phyloP scores from a whole-genome alignment of 163 green algal species.

The Scenedesmus sp. region DNA sequence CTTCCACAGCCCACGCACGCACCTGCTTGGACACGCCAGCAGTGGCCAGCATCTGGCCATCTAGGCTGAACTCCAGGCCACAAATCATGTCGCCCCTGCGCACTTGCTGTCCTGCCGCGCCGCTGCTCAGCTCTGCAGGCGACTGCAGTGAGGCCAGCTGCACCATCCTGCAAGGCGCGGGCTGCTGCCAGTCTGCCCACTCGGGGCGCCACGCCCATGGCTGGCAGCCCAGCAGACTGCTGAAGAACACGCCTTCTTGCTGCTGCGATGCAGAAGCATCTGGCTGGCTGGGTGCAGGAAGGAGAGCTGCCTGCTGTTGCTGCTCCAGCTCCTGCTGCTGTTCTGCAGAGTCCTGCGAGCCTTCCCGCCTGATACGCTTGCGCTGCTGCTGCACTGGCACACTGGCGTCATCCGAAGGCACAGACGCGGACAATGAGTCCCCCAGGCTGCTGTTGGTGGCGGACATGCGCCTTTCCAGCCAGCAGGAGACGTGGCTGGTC shows the following conservation, averaged over 20 bases:
- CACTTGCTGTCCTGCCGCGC: not conserved
- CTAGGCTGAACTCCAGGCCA: slow-evolving; percentile 71
- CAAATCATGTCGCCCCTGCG: slow-evolving; percentile 67
- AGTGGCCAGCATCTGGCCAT: slow-evolving; percentile 66
- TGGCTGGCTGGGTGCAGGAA: not conserved
- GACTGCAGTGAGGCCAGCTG: slow-evolving; percentile 33
- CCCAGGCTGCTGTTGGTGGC: not conserved
- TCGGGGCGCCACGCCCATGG: slow-evolving; percentile 11
- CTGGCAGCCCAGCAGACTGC: not conserved
- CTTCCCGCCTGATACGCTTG: slow-evolving; percentile 14
- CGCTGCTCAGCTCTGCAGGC: not conserved
- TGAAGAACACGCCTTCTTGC: not conserved
- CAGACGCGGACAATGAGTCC: slow-evolving; percentile 2
- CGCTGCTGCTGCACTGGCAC: not conserved
- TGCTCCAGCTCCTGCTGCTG: not conserved
- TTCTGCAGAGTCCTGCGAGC: not conserved
- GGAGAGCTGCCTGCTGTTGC: not conserved
- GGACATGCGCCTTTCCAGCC: slow-evolving; percentile 48
- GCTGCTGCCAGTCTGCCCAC: not conserved
- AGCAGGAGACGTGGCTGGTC: slow-evolving; percentile 45
- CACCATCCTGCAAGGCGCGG: slow-evolving; percentile 12
- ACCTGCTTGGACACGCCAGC: slow-evolving; percentile 71
- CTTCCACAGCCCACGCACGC: not conserved
- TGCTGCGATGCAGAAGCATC: not conserved
- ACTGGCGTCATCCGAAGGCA: slow-evolving; percentile 10